A percentile compares a stretch with the other conserved stretches of the same genome.
Conservation (phyloP, 177 flowering plant genomes). For the Vitis hybrid region DNA sequence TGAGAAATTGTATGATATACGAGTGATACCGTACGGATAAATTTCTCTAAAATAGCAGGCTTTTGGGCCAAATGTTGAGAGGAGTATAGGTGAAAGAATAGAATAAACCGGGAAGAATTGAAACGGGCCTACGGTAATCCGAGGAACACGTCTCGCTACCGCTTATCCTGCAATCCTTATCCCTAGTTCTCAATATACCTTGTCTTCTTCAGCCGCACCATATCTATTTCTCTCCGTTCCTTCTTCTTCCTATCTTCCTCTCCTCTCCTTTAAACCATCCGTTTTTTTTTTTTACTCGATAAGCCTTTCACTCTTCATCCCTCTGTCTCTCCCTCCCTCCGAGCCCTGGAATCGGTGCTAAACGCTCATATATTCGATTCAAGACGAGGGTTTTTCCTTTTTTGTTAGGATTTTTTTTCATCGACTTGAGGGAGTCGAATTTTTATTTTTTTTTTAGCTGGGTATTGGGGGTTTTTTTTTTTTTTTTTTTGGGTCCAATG, state of each 20-base stretch:
- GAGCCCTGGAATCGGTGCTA: background rate
- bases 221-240: background rate
- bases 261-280: background rate
- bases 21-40: background rate
- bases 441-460: background rate
- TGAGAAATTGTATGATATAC: background rate
- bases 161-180: conserved; percentile 48
- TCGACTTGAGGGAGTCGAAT: background rate
- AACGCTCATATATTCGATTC: background rate
- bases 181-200: conserved; percentile 14
- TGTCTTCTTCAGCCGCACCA: conserved; percentile 1
- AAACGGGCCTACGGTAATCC: conserved; percentile 45
- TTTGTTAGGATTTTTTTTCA: background rate
- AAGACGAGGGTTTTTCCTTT: background rate
- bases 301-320: conserved; percentile 5
- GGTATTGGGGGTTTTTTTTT: no score
- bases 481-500: conserved; percentile 24
- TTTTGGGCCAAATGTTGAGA: background rate
- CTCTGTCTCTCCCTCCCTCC: background rate
- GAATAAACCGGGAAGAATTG: background rate
- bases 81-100: background rate
- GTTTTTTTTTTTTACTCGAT: background rate
- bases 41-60: background rate
- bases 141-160: conserved; percentile 25
- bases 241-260: conserved; percentile 12